Evolutionary conservation across 495 filamentous ascomycete genomes (phyloP), one percentile per base, ranked within the genome.

Genomic region (Lepidopterella palustris): DNA sequence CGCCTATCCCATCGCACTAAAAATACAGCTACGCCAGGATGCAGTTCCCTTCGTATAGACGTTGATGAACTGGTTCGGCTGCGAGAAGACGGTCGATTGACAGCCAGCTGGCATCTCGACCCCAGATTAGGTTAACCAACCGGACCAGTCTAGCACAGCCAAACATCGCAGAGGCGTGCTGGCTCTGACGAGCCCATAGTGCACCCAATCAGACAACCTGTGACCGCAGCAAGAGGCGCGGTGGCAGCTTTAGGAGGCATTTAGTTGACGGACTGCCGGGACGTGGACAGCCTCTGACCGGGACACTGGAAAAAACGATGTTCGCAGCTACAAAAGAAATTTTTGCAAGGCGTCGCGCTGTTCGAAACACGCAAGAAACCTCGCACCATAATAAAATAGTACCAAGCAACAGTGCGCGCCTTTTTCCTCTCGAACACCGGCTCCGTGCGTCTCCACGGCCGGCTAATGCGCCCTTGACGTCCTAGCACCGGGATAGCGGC

Each of bases 31-130:
- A n/a, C 23, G 57, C 53, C 18, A 13, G 54, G 63, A 53, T 62
- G 59, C 50, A n/a, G 42, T 60, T 66, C 59, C n/a, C 59, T 59
- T 55, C 45, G 56, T 53, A 55, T 59, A 55, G 47, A 31, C 21
- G 21, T 57, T 53, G 60, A 63, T 63, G 64, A 67, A 63, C 64
- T 60, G 47, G 64, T 63, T 67, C 64, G 54, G 60, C 60, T 65
- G 58, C 53, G 54, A 32, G 45, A 20, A 40, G 32, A 35, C 35
- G 58, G 47, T 15, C 47, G 52, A 55, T 52, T 48, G 59, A 59
- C 63, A 59, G 63, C 63, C 48, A 55, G 55, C 59, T 59, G 54
- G 58, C 59, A 62, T 56, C 42, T 20, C 56, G 27, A 40, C 64
- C 64, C 64, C 64, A 67, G 64, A 63, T 58, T 42, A 26, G 52